phyloP scores from a whole-genome alignment of 1,284 basidiomycete species.

The Pulchroboletus neoregius region DNA sequence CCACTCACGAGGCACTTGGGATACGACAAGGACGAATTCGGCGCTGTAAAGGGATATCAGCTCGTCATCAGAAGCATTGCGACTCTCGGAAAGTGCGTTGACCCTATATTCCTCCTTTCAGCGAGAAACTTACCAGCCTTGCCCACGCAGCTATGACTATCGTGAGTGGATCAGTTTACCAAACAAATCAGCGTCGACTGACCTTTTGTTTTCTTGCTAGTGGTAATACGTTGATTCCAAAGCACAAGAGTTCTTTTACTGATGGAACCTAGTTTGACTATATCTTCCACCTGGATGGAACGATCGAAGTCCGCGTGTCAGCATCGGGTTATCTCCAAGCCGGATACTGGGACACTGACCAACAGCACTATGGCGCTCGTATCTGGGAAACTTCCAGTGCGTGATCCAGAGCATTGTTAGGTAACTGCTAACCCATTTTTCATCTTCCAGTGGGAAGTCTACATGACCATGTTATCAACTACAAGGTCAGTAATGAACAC shows the following conservation, averaged over 20 bases:
- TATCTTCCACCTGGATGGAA: conserved; percentile 62
- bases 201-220: conserved; percentile 21
- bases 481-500: conserved; percentile 37
- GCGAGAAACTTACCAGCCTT: neutral
- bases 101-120: neutral
- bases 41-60: conserved; percentile 57
- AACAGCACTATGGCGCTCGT: conserved; percentile 51
- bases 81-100: conserved; percentile 58
- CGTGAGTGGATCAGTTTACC: conserved; percentile 34
- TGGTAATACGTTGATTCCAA: conserved; percentile 30
- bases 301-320: conserved; percentile 59
- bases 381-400: conserved; percentile 54
- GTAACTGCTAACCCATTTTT: neutral
- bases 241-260: neutral
- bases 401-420: conserved; percentile 11
- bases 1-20: conserved; percentile 60
- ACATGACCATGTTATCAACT: conserved; percentile 71
- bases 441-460: conserved; percentile 51
- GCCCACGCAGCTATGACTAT: conserved; percentile 49
- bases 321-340: conserved; percentile 69
- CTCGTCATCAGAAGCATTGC: conserved; percentile 54
- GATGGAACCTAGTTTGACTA: conserved; percentile 52
- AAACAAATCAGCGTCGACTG: neutral
- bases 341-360: conserved; percentile 49
- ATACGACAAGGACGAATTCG: conserved; percentile 48